Conservation (phyloP, 2,329 filamentous ascomycete species). For the Amauroascus niger region DNA sequence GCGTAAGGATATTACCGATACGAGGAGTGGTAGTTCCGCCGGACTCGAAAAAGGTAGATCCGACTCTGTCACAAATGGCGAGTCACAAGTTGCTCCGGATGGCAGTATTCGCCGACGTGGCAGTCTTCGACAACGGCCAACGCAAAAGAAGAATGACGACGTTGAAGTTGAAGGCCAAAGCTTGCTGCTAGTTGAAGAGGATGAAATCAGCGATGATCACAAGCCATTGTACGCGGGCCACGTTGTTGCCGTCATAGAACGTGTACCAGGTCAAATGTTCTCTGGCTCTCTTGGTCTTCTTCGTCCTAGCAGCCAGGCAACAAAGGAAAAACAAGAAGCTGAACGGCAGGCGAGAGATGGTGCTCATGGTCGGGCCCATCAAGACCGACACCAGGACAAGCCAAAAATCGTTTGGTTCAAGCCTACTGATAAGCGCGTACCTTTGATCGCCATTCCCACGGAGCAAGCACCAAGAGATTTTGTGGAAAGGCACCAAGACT, state of each 20-base stretch:
- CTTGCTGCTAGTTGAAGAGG: constrained; percentile 89
- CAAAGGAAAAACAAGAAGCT: constrained; percentile 98
- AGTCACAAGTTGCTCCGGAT: constrained; percentile 54
- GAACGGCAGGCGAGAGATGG: constrained; percentile 88
- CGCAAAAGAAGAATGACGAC: constrained; percentile 99
- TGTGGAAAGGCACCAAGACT: constrained; percentile 96
- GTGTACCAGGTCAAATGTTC: constrained; percentile 97
- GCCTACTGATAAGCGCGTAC: constrained; percentile 96
- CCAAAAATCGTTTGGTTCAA: constrained; percentile 99
- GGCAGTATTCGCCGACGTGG: constrained; percentile 85
- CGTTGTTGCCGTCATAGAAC: constrained; percentile 93
- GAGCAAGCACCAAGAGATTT: constrained; percentile 97
- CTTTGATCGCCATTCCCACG: constrained; percentile 93
- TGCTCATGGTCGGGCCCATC: constrained; percentile 59
- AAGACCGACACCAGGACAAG: constrained; percentile 82
- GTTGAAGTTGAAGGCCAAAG: constrained; percentile 98
- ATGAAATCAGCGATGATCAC: constrained; percentile 96
- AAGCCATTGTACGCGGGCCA: constrained; percentile 96
- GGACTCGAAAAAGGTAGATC: constrained; percentile 53
- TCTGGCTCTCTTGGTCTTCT: constrained; percentile 89
- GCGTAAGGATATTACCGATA: constrained; percentile 95
- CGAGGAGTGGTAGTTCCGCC: constrained; percentile 65
- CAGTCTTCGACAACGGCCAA: constrained; percentile 90
- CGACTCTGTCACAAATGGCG: constrained; percentile 52
- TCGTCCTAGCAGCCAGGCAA: constrained; percentile 93